Conservation (phyloP, 2,329 filamentous ascomycete genomes). For the Lachnellula cervina region DNA sequence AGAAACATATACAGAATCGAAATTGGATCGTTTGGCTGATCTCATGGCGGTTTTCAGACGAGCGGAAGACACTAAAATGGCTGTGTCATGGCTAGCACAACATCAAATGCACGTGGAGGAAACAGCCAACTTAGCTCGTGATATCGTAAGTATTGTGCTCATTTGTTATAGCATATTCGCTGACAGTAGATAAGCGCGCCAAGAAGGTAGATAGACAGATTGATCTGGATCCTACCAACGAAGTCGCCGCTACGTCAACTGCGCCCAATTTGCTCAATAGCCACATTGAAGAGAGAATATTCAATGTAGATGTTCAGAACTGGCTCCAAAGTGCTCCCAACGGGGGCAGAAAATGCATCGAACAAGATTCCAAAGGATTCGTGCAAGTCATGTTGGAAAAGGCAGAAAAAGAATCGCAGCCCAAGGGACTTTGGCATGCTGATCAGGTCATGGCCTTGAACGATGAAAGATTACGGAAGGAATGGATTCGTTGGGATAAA, state of each 20-base stretch:
- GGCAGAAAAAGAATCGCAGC: not conserved
- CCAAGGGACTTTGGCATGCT: not conserved
- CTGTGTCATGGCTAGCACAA: not conserved
- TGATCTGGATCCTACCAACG: no score
- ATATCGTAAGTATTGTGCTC: no score
- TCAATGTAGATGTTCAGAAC: not conserved
- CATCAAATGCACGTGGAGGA: no score
- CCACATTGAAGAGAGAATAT: not conserved
- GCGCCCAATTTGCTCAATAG: not conserved
- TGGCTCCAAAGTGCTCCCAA: not conserved
- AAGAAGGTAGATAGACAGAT: no score
- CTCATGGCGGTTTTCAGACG: not conserved
- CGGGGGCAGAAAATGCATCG: not conserved
- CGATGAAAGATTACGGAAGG: not conserved
- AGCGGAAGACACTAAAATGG: not conserved
- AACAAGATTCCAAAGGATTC: not conserved
- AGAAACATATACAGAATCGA: not conserved
- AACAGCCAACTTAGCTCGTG: no score
- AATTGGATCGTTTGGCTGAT: not conserved
- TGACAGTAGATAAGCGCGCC: no score
- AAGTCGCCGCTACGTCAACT: not conserved
- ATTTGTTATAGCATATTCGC: no score
- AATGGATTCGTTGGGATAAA: not conserved
- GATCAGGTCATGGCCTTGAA: not conserved
- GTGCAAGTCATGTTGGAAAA: not conserved